phyloP scores from a whole-genome alignment of 2,329 filamentous ascomycete genomes.

The Botrytis fabae region DNA sequence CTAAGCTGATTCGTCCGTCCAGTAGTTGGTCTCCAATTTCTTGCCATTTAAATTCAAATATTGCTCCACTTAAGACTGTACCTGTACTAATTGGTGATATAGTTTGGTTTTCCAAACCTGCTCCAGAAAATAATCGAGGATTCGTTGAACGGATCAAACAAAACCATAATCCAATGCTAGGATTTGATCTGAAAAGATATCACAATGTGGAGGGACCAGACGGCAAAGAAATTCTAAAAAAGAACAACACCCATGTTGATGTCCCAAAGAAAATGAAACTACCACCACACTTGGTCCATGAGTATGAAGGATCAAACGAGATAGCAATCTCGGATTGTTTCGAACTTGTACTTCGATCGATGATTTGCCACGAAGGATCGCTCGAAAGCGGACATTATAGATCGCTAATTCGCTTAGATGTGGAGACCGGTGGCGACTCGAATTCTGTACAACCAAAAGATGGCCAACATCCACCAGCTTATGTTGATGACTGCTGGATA shows the following conservation, averaged over 20 bases:
- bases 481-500: constrained; percentile 78
- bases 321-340: constrained; percentile 79
- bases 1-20: constrained; percentile 84
- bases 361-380: constrained; percentile 88
- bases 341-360: constrained; percentile 86
- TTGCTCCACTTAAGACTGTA: constrained; percentile 19
- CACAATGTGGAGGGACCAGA: constrained; percentile 60
- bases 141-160: constrained; percentile 82
- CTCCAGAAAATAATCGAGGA: constrained; percentile 67
- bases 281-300: constrained; percentile 89
- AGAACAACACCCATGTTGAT: constrained; percentile 82
- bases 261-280: constrained; percentile 82
- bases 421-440: constrained; percentile 60
- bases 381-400: constrained; percentile 91
- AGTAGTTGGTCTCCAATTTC: constrained; percentile 64
- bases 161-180: constrained; percentile 77
- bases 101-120: constrained; percentile 83
- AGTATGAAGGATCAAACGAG: constrained; percentile 62
- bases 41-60: constrained; percentile 29
- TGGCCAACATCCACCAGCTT: constrained; percentile 57
- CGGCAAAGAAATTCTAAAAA: constrained; percentile 58
- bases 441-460: constrained; percentile 49
- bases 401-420: constrained; percentile 76
- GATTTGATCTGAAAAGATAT: constrained; percentile 92
- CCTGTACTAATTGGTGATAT: constrained; percentile 42